A percentile compares a stretch with the other conserved stretches of the same genome.
Conservation (phyloP, 2,329 filamentous ascomycete genomes). For the Calonectria hongkongensis region DNA sequence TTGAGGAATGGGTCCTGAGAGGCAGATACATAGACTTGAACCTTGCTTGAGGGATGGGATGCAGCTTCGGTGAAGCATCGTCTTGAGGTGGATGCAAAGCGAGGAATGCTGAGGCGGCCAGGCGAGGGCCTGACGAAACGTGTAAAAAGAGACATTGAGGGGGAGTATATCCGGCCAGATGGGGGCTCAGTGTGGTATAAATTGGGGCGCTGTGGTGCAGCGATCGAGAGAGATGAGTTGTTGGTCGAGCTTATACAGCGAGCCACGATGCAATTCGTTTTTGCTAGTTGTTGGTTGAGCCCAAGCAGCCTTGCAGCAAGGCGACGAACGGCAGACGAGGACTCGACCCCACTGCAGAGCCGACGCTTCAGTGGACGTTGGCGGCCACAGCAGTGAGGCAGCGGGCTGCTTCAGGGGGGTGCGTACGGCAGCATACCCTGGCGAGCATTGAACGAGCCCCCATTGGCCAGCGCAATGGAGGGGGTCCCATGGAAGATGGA, state of each 20-base stretch:
- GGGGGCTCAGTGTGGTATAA: no score
- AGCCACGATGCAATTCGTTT: not conserved
- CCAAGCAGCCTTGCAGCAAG: conserved; percentile 47
- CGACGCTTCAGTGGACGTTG: conserved; percentile 23
- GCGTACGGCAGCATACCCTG: conserved; percentile 37
- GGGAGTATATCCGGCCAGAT: not conserved
- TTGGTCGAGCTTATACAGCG: not conserved
- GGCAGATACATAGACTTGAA: conserved; percentile 83
- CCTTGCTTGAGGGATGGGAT: conserved; percentile 65
- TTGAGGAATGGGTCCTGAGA: conserved; percentile 89
- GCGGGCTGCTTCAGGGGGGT: not conserved
- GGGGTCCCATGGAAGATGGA: conserved; percentile 42
- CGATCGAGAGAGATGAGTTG: conserved; percentile 3
- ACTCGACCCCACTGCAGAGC: conserved; percentile 27
- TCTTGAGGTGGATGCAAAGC: conserved; percentile 39
- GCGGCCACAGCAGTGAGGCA: not conserved
- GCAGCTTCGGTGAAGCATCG: conserved; percentile 62
- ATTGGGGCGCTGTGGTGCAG: not conserved
- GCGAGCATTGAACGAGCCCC: conserved; percentile 25
- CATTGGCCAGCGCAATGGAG: conserved; percentile 7
- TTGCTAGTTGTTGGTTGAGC: conserved; percentile 35
- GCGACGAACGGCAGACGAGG: conserved; percentile 43
- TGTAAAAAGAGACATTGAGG: conserved; percentile 40
- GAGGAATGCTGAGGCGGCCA: conserved; percentile 29
- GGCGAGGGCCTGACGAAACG: conserved; percentile 32